Percentiles rank a stretch among this genome's conserved stretches.
Conservation (phyloP, 2,329 filamentous ascomycete genomes). For the Verticillium albo-atrum region DNA sequence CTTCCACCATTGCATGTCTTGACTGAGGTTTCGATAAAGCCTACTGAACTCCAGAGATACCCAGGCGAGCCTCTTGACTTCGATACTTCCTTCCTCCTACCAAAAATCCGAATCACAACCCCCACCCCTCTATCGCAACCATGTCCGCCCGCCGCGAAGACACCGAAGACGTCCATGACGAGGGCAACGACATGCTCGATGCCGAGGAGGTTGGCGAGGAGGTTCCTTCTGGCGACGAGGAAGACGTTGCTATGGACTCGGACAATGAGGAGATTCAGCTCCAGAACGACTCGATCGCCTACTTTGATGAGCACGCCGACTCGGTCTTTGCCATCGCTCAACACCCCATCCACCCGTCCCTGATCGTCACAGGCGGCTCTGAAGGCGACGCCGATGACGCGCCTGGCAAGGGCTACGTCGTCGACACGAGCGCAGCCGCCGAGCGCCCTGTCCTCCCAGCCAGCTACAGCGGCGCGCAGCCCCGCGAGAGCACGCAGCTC, state of each 20-base stretch:
- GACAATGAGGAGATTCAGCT: conserved; percentile 70
- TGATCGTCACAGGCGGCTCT: conserved; percentile 82
- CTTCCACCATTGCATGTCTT: not conserved
- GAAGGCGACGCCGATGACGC: conserved; percentile 55
- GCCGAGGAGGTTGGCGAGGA: conserved; percentile 77
- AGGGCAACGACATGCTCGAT: conserved; percentile 65
- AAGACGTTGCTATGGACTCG: conserved; percentile 73
- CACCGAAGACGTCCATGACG: conserved; percentile 8
- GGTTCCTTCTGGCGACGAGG: conserved; percentile 51
- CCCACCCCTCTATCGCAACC: not conserved
- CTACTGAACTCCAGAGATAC: not conserved
- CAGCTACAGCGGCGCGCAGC: conserved; percentile 59
- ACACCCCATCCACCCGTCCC: conserved; percentile 72
- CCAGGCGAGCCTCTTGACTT: not conserved
- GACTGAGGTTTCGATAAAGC: not conserved
- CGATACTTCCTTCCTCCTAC: not conserved
- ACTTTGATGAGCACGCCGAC: conserved; percentile 88
- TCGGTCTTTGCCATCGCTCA: conserved; percentile 93
- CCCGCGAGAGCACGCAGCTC: conserved; percentile 49
- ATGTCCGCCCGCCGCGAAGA: conserved; percentile 9
- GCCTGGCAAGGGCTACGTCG: conserved; percentile 78
- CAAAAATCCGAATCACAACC: not conserved
- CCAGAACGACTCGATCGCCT: conserved; percentile 87
- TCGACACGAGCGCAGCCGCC: conserved; percentile 66
- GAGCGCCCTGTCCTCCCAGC: conserved; percentile 66